Conservation (phyloP, 2,329 filamentous ascomycete genomes). For the Cordyceps javanica region DNA sequence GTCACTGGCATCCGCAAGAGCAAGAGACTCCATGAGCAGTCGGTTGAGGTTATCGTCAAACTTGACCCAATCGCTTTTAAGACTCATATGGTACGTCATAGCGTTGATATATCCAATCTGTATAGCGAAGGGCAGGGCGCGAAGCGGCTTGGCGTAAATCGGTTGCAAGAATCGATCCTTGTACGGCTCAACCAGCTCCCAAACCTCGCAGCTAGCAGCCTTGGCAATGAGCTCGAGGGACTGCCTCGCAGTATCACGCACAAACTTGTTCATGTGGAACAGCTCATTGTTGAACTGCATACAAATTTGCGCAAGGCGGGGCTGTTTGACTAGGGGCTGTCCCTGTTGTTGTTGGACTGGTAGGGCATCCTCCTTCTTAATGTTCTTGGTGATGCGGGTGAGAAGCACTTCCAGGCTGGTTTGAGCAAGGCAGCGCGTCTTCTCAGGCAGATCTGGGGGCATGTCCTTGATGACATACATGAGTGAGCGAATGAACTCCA, state of each 20-base stretch:
- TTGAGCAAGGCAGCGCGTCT: slow-evolving; percentile 77
- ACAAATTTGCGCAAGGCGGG: slow-evolving; percentile 70
- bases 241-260: slow-evolving; percentile 78
- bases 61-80: slow-evolving; percentile 81
- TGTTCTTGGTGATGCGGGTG: slow-evolving; percentile 68
- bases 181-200: slow-evolving; percentile 82
- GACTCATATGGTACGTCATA: slow-evolving; percentile 86
- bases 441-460: slow-evolving; percentile 86
- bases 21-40: slow-evolving; percentile 86
- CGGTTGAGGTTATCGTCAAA: slow-evolving; percentile 91
- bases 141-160: slow-evolving; percentile 90
- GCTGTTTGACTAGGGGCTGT: slow-evolving; percentile 41
- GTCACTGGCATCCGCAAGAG: slow-evolving; percentile 89
- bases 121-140: slow-evolving; percentile 85
- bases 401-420: slow-evolving; percentile 76
- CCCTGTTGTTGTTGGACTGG: slow-evolving; percentile 32
- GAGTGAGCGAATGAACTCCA: slow-evolving; percentile 83
- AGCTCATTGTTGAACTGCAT: slow-evolving; percentile 82
- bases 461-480: slow-evolving; percentile 99
- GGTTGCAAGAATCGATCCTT: slow-evolving; percentile 84
- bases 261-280: slow-evolving; percentile 92
- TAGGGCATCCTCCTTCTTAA: slow-evolving; percentile 66
- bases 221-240: slow-evolving; percentile 77
- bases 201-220: slow-evolving; percentile 69
- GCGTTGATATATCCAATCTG: slow-evolving; percentile 99